A percentile compares a stretch with the other conserved stretches of the same genome.
These are phyloP conservation scores for Cercospora janseana DNA, from an alignment of 2,329 filamentous ascomycete species.

Conservation along the genomic window DNA sequence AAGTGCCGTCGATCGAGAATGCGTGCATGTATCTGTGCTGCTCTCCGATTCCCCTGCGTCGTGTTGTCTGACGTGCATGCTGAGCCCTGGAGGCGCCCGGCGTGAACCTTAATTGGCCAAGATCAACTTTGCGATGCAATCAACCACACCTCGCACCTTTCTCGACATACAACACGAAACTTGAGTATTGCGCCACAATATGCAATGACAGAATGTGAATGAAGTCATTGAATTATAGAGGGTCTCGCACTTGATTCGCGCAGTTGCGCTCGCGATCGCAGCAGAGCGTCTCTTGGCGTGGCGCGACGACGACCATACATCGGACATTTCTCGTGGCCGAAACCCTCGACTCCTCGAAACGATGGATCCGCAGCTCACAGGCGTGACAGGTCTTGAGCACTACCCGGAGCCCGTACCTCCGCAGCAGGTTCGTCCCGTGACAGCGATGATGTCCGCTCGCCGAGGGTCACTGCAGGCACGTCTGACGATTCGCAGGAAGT, in stretches of 20 bases:
- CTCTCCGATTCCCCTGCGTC: too few relatives aligned
- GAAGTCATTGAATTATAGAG: background rate
- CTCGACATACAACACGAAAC: background rate
- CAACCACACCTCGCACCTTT: background rate
- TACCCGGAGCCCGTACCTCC: slow-evolving; percentile 1
- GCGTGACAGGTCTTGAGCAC: slow-evolving; percentile 14
- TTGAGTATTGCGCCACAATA: background rate
- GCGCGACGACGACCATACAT: slow-evolving; percentile 1
- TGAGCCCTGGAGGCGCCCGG: too few relatives aligned
- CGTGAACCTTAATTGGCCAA: background rate
- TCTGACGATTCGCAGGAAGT: slow-evolving; percentile 43
- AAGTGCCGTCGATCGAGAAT: background rate
- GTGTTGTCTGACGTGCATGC: too few relatives aligned
- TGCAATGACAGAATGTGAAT: background rate
- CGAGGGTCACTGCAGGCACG: background rate
- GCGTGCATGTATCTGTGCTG: too few relatives aligned
- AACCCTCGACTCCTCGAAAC: slow-evolving; percentile 4
- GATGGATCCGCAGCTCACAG: slow-evolving; percentile 28
- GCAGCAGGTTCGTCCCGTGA: background rate
- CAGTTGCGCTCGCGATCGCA: background rate
- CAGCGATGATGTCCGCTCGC: background rate
- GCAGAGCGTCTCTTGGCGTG: background rate
- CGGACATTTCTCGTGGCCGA: slow-evolving; percentile 5
- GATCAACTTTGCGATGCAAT: background rate
- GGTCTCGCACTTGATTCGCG: background rate